Percentiles rank a stretch among this genome's conserved stretches.
phyloP scores from a whole-genome alignment of 2,329 filamentous ascomycete species.

The Neophaeococcomyces mojaviensis region DNA sequence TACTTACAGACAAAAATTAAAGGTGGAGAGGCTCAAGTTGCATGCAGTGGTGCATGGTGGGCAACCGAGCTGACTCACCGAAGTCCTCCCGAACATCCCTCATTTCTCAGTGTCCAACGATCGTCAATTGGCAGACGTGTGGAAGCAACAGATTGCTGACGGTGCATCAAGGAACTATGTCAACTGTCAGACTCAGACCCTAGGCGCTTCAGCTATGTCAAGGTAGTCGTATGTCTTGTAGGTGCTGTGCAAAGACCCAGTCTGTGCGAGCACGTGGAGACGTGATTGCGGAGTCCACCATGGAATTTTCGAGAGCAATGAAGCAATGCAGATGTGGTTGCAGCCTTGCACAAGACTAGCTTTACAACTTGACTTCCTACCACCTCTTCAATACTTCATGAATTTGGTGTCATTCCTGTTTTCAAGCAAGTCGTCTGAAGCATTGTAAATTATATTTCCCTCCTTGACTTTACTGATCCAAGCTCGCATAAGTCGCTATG shows the following conservation, averaged over 20 bases:
- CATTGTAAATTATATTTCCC: no score
- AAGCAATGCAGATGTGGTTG: background rate
- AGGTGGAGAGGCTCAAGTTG: background rate
- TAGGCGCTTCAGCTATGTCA: background rate
- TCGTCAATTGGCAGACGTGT: no score
- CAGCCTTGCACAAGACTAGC: background rate
- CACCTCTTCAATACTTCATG: background rate
- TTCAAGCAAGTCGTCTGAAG: background rate
- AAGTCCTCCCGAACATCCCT: no score
- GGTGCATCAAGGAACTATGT: no score
- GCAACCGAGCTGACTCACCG: no score
- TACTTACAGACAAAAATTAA: background rate
- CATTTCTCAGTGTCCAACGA: no score
- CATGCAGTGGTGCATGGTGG: no score
- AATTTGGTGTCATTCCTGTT: background rate
- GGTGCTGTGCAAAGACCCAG: background rate
- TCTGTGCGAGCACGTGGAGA: background rate
- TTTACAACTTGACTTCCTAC: background rate
- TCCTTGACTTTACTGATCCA: background rate
- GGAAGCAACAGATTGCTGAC: no score
- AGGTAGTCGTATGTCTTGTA: no score
- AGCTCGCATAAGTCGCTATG: conserved; percentile 35
- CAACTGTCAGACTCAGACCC: no score
- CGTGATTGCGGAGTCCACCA: background rate
- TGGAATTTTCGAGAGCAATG: conserved; percentile 4